Evolutionary conservation across 208 protist species (phyloP).

Genomic region (Trypanosoma boissoni): DNA sequence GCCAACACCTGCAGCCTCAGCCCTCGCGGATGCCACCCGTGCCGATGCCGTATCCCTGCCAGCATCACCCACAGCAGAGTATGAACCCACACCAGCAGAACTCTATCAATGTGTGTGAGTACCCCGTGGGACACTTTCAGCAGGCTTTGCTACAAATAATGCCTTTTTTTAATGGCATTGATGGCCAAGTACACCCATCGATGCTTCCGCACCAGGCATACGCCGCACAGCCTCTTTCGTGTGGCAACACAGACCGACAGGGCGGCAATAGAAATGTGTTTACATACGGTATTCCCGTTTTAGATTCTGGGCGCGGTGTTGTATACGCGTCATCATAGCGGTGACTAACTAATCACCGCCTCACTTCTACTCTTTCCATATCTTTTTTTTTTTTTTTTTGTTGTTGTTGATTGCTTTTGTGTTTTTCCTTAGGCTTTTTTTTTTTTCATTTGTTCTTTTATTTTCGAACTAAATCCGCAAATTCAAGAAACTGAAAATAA

Average conservation of each 20-base stretch:
- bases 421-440: not conserved
- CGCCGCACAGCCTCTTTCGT: not conserved
- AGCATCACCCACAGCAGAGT: not conserved
- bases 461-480: not conserved
- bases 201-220: not conserved
- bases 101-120: not conserved
- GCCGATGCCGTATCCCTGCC: not conserved
- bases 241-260: not conserved
- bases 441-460: not conserved
- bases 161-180: not conserved
- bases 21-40: not conserved
- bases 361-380: too few species aligned
- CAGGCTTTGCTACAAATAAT: not conserved
- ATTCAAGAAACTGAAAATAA: too few species aligned
- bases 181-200: not conserved
- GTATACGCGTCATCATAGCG: conserved; percentile 9
- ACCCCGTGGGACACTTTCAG: not conserved
- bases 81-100: too few species aligned
- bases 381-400: too few species aligned
- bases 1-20: not conserved
- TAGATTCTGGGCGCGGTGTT: not conserved
- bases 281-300: not conserved
- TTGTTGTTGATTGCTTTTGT: not conserved
- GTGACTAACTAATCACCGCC: too few species aligned
- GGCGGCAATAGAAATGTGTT: not conserved